These are phyloP conservation scores for Phytophthora podocarpi DNA, from an alignment of 352 stramenopile genomes.

Conservation along the genomic window DNA sequence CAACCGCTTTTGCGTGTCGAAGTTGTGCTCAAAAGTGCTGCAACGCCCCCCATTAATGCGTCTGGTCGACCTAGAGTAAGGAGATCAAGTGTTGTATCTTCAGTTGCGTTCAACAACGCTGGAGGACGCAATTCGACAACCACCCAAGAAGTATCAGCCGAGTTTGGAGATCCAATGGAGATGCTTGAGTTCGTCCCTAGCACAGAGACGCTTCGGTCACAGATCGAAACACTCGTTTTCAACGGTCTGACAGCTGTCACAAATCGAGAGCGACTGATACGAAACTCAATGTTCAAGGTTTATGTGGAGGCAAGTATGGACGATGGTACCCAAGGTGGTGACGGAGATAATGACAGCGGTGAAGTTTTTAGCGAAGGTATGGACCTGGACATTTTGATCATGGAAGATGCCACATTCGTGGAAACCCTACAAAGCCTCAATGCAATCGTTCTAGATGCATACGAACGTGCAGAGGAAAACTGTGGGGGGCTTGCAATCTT, in stretches of 20 bases:
- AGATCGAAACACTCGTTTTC: slow-evolving; percentile 74
- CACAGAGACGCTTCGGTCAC: slow-evolving; percentile 58
- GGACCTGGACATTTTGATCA: slow-evolving; percentile 82
- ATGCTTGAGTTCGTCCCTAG: slow-evolving; percentile 57
- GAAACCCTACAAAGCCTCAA: slow-evolving; percentile 62
- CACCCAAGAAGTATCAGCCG: neutral
- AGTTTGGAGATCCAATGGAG: slow-evolving; percentile 24
- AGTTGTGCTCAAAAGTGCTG: slow-evolving; percentile 35
- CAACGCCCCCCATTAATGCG: neutral
- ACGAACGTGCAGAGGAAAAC: slow-evolving; percentile 54
- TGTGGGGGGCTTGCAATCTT: slow-evolving; percentile 71
- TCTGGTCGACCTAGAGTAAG: neutral
- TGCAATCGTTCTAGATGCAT: slow-evolving; percentile 59
- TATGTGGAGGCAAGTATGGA: slow-evolving; percentile 69
- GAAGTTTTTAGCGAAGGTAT: slow-evolving; percentile 55
- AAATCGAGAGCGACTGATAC: slow-evolving; percentile 62
- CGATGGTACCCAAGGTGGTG: slow-evolving; percentile 37
- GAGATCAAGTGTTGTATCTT: slow-evolving; percentile 3
- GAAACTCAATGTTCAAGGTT: slow-evolving; percentile 65
- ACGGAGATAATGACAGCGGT: slow-evolving; percentile 45
- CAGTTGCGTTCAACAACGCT: neutral
- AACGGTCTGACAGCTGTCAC: slow-evolving; percentile 71
- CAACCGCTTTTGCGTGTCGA: slow-evolving; percentile 82
- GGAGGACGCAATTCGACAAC: neutral
- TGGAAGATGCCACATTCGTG: slow-evolving; percentile 69